phyloP scores from a whole-genome alignment of 177 flowering plant genomes.

The Vitis hybrid region DNA sequence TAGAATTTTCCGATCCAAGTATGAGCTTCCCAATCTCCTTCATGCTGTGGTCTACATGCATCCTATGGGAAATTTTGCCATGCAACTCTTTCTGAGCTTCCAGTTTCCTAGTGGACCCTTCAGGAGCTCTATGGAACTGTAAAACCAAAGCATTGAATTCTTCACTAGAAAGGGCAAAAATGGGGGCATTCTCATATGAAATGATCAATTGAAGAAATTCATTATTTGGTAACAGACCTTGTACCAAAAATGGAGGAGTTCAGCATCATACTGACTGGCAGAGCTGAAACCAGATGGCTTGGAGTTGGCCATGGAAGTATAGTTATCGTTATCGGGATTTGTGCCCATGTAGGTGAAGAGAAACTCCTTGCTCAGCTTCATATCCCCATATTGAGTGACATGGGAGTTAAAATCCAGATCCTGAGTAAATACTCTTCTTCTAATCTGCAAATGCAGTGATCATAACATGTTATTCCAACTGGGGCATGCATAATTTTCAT shows the following conservation, averaged over 20 bases:
- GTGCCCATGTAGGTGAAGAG: constrained; percentile 17
- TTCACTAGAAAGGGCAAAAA: too few relatives aligned
- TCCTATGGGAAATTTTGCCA: constrained; percentile 27
- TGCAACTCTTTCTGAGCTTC: constrained; percentile 32
- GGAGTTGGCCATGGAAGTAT: not conserved
- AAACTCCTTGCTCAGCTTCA: constrained; percentile 1
- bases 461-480: too few relatives aligned
- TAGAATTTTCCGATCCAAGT: constrained; percentile 28
- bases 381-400: constrained; percentile 28
- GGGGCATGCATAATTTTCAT: too few relatives aligned
- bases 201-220: too few relatives aligned
- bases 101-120: constrained; percentile 22
- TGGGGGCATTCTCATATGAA: too few relatives aligned
- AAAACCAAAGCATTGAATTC: not conserved
- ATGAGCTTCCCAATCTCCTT: constrained; percentile 28
- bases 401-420: constrained; percentile 13
- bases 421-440: constrained; percentile 11
- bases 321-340: constrained; percentile 13
- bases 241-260: constrained; percentile 19
- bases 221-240: constrained; percentile 17
- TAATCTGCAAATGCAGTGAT: constrained; percentile 10
- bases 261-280: constrained; percentile 27
- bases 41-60: constrained; percentile 30
- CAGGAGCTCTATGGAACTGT: constrained; percentile 24
- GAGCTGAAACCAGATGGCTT: not conserved